Evolutionary conservation across 2,329 filamentous ascomycete genomes (phyloP).

Genomic region (Pseudopithomyces maydicus): DNA sequence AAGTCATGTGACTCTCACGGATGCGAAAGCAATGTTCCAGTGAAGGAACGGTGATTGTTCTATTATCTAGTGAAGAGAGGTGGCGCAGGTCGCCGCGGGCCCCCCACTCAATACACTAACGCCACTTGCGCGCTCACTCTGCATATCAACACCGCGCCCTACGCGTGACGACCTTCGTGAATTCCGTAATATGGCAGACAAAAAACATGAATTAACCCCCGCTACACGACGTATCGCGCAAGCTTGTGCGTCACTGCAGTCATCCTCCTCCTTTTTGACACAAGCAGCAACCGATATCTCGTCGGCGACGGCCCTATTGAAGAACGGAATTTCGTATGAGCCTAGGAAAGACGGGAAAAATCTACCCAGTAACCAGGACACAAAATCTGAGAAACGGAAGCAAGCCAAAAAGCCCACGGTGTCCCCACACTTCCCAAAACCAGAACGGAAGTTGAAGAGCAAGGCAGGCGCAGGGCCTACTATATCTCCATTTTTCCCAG

Average conservation of each 20-base stretch:
- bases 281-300: conserved; percentile 4
- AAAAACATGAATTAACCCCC: neutral
- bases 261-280: neutral
- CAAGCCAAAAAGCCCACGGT: neutral
- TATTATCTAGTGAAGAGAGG: too few relatives aligned
- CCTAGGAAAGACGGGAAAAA: neutral
- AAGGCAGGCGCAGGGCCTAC: conserved; percentile 1
- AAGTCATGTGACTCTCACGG: too few relatives aligned
- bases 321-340: neutral
- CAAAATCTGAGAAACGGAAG: neutral
- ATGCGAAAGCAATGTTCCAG: too few relatives aligned
- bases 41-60: too few relatives aligned
- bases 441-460: neutral
- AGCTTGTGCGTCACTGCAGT: conserved; percentile 3
- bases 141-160: neutral
- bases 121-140: neutral
- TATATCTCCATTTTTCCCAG: conserved; percentile 11
- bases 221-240: neutral
- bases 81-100: too few relatives aligned
- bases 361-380: neutral
- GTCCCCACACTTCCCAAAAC: conserved; percentile 1
- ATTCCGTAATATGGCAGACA: neutral
- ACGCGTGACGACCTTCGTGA: neutral
- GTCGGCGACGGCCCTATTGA: neutral
- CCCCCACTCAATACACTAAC: neutral